Base-by-base conservation (phyloP, 2,329 filamentous ascomycete species). In the Diaporthe humulicola region DNA sequence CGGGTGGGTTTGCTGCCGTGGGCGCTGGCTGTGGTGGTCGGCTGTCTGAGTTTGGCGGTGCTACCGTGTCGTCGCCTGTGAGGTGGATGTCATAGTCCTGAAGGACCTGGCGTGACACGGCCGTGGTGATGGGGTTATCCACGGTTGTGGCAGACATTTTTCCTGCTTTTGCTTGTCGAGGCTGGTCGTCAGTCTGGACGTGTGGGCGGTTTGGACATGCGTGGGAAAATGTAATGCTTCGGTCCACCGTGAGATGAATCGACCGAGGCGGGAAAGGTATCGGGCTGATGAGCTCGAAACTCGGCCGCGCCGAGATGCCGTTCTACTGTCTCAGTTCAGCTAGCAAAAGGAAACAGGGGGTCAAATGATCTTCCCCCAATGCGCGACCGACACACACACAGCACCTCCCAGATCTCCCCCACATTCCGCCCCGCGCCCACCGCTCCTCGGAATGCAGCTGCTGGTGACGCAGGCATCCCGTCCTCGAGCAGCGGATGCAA, bases 21-120 rank as follows among this genome's bases (percentile, higher is more conserved):
- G 77, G 67, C 33, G 74, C 61, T 33, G 67, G 42, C 15, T 71
- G 67, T 50, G 76, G 77, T 42, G 77, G 71, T 17, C 54, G 67
- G 76, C 77, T 77, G 74, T 79, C 78, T 25, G 72, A 69, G 33
- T 78, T 73, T 30, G 77, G 77, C 36, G 54, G 70, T 60, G 64
- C 72, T 40, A 70, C 71, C 36, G 78, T 61, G 45, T 74, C 73
- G 33, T 74, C 74, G 48, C 73, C 72, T n/a, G 76, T 78, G 58
- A 80, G 75, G 8, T 75, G 78, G 70, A 82, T 78, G 25, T 80
- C 79, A 74, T 83, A 82, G 76, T 83, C 81, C 30, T 77, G 75
- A 15, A 82, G 77, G 52, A 77, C 56, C 17, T 77, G 76, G 48
- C 78, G 71, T 33, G 73, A 56, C n/a, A 78, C 54, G 17, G 76